These are phyloP conservation scores for Aspergillus persii DNA, from an alignment of 2,329 filamentous ascomycete species.

Conservation along the genomic window DNA sequence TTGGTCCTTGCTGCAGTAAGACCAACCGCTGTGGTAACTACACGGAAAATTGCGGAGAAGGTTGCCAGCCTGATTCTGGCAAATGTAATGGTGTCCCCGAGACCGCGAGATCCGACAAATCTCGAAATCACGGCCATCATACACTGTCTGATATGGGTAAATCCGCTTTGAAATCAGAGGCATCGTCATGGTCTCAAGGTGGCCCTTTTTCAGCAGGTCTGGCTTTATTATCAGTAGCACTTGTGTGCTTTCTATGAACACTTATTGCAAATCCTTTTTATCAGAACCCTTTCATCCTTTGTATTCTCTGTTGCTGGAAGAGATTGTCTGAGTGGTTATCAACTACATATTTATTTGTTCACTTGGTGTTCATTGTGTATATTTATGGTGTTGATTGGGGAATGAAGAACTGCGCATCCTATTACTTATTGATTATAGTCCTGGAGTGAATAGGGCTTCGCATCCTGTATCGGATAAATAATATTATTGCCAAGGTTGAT, in stretches of 20 bases:
- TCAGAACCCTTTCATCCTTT: background rate
- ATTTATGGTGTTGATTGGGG: background rate
- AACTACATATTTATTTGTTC: background rate
- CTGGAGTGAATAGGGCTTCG: background rate
- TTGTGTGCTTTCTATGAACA: background rate
- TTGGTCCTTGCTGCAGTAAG: slow-evolving; percentile 34
- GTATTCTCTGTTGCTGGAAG: background rate
- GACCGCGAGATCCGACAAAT: background rate
- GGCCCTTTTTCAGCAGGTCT: slow-evolving; percentile 1
- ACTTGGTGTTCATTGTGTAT: background rate
- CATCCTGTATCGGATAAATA: background rate
- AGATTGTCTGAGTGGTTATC: background rate
- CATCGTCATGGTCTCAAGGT: background rate
- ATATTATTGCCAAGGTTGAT: background rate
- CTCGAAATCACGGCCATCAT: background rate
- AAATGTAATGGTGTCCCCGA: slow-evolving; percentile 21
- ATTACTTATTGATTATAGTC: background rate
- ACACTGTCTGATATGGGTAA: background rate
- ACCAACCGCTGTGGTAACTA: slow-evolving; percentile 31
- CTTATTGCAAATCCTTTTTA: background rate
- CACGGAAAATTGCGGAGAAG: slow-evolving; percentile 28
- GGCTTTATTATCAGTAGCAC: slow-evolving; percentile 7
- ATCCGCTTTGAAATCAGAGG: slow-evolving; percentile 12
- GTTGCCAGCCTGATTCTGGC: slow-evolving; percentile 31
- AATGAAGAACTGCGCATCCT: background rate